These are phyloP conservation scores for Nannochloropsis salina DNA, from an alignment of 108 stramenopile species.

Conservation along the genomic window DNA sequence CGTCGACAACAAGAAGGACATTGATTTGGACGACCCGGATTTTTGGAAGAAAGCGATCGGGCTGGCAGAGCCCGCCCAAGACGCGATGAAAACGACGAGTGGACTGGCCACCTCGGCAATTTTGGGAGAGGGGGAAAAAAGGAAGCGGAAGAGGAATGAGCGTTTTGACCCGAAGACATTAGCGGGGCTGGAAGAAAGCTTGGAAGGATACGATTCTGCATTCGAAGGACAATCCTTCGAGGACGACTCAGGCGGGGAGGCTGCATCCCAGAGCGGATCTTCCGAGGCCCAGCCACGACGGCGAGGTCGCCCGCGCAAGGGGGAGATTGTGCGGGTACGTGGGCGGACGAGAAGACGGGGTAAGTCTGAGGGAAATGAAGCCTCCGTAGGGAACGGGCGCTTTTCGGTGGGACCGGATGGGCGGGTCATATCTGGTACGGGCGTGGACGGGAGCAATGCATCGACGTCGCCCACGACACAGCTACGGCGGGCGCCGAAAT, in stretches of 20 bases:
- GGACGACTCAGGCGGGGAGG: neutral
- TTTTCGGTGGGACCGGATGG: neutral
- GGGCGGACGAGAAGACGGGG: neutral
- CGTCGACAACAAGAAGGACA: conserved; percentile 49
- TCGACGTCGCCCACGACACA: conserved; percentile 20
- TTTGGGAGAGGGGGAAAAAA: conserved; percentile 25
- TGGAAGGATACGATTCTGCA: neutral
- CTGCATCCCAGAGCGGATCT: neutral
- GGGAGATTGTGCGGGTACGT: neutral
- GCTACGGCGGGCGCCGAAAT: conserved; percentile 14
- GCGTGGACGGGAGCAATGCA: neutral
- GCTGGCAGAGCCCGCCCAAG: conserved; percentile 44
- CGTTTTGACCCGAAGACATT: conserved; percentile 1
- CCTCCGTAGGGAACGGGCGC: neutral
- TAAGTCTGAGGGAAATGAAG: neutral
- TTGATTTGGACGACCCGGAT: conserved; percentile 61
- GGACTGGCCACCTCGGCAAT: neutral
- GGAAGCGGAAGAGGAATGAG: conserved; percentile 15
- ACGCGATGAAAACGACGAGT: neutral
- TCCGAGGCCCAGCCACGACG: neutral
- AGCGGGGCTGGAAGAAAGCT: neutral
- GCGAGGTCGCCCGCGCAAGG: neutral
- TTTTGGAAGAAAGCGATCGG: conserved; percentile 62
- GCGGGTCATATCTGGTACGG: neutral
- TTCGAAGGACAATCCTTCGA: neutral